Evolutionary conservation across 2,329 filamentous ascomycete species (phyloP).

Genomic region (Paracamarosporium sp.): DNA sequence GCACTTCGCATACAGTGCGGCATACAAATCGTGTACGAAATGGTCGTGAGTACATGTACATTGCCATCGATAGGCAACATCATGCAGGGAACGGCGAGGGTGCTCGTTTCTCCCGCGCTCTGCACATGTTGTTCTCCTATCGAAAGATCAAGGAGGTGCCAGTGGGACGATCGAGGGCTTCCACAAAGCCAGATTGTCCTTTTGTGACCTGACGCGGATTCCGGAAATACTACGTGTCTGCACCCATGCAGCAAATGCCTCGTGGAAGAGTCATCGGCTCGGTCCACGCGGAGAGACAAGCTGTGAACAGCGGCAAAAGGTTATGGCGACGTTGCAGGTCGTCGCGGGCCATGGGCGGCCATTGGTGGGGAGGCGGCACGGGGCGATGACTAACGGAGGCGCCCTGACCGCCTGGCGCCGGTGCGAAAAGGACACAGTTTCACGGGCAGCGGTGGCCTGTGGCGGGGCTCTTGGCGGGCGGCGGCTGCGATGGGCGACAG

Average conservation of each 20-base stretch:
- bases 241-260: neutral
- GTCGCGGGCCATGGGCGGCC: neutral
- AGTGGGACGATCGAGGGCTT: no score
- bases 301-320: slow-evolving; percentile 8
- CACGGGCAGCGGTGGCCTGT: neutral
- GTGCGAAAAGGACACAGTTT: slow-evolving; percentile 1
- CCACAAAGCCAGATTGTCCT: neutral
- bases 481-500: neutral
- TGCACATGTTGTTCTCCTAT: no score
- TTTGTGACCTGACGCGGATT: neutral
- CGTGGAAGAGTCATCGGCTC: neutral
- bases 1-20: neutral
- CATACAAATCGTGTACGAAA: neutral
- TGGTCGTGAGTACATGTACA: neutral
- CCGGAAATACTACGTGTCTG: neutral
- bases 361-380: neutral
- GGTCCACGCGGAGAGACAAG: neutral
- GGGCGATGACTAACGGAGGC: neutral
- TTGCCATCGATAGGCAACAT: neutral
- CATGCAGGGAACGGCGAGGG: no score
- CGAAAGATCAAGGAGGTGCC: no score
- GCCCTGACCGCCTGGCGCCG: neutral
- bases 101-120: no score
- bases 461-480: slow-evolving; percentile 2
- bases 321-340: slow-evolving; percentile 15